phyloP scores from a whole-genome alignment of 225 moss, liverwort and hornwort genomes.

The Asterella californica region DNA sequence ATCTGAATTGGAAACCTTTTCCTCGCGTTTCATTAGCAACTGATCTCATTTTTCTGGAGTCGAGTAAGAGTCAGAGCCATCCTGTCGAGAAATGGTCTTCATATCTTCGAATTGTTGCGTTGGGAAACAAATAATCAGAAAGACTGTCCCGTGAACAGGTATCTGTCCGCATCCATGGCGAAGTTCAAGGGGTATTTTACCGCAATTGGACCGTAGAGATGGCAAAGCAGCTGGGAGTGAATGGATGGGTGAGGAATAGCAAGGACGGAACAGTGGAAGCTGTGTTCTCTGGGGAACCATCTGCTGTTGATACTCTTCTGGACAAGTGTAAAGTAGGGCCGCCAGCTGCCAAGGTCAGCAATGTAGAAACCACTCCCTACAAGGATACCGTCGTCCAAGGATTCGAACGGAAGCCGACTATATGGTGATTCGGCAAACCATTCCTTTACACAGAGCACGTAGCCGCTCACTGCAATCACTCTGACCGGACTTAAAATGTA shows the following conservation, averaged over 20 bases:
- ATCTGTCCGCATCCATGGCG: slow-evolving; percentile 34
- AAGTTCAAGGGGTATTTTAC: slow-evolving; percentile 45
- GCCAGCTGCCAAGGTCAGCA: slow-evolving; percentile 33
- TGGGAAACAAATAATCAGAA: neutral
- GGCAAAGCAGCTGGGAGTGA: slow-evolving; percentile 38
- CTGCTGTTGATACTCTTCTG: slow-evolving; percentile 33
- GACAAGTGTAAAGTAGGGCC: slow-evolving; percentile 38
- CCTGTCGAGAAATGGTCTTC: neutral
- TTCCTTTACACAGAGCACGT: no score
- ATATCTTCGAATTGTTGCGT: neutral
- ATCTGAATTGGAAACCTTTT: neutral
- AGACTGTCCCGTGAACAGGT: slow-evolving; percentile 25
- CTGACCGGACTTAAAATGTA: no score
- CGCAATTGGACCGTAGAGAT: slow-evolving; percentile 42
- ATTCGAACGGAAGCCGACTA: slow-evolving; percentile 36
- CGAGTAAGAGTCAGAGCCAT: neutral
- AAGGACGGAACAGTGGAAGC: slow-evolving; percentile 47
- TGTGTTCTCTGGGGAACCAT: slow-evolving; percentile 35
- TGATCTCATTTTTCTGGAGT: neutral
- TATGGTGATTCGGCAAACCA: slow-evolving; percentile 27
- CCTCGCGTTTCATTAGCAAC: neutral
- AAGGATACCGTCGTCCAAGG: slow-evolving; percentile 35
- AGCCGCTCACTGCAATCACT: no score
- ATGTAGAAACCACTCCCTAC: slow-evolving; percentile 28
- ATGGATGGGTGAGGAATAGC: slow-evolving; percentile 45